phyloP scores from a whole-genome alignment of 73 alveolate genomes.

The Urostyla sp. region DNA sequence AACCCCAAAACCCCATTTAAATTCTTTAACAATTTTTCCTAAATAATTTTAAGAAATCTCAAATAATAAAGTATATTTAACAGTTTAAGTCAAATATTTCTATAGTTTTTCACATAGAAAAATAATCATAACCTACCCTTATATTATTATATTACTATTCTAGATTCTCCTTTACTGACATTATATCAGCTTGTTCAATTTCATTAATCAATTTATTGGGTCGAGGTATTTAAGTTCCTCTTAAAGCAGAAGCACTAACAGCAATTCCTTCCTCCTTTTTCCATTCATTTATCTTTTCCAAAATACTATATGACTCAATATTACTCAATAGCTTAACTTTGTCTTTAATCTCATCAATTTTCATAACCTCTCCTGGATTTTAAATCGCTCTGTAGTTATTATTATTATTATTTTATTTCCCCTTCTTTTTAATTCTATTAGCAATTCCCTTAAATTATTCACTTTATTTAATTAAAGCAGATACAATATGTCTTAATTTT shows the following conservation, averaged over 20 bases:
- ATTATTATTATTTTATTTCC: background rate
- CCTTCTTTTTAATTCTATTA: background rate
- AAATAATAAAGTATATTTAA: background rate
- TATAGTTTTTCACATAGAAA: background rate
- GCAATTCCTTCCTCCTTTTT: constrained; percentile 35
- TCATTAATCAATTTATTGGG: constrained; percentile 33
- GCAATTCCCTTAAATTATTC: constrained; percentile 7
- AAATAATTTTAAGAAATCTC: background rate
- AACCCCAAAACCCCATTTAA: background rate
- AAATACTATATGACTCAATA: constrained; percentile 23
- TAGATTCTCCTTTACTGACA: constrained; percentile 3
- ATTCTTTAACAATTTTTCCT: background rate
- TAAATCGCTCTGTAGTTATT: background rate
- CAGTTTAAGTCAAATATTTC: background rate
- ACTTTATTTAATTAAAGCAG: background rate
- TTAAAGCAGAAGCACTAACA: background rate
- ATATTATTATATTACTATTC: background rate
- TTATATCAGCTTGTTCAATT: background rate
- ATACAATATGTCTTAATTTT: background rate
- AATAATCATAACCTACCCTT: background rate
- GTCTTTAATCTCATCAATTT: background rate
- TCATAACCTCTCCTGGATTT: background rate
- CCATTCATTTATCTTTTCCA: constrained; percentile 53
- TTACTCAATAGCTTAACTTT: constrained; percentile 11
- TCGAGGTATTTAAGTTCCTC: constrained; percentile 22